These are phyloP conservation scores for Daedalea quercina DNA, from an alignment of 768 basidiomycete genomes.

Conservation along the genomic window DNA sequence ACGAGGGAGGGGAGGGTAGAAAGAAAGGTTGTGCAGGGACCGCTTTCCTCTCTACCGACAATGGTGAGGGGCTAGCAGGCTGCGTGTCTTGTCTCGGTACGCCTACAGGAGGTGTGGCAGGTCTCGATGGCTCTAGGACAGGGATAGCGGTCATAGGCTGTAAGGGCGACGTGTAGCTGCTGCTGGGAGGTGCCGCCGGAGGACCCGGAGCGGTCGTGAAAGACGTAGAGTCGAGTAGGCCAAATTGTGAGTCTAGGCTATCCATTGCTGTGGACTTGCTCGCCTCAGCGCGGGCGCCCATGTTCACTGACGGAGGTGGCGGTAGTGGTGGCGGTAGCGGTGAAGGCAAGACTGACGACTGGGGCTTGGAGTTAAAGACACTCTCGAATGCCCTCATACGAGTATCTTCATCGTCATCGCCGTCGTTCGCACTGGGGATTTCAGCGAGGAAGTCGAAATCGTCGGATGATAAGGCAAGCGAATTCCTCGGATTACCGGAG, in stretches of 20 bases:
- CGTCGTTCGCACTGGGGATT: slow-evolving; percentile 46
- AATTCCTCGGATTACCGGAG: slow-evolving; percentile 34
- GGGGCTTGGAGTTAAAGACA: slow-evolving; percentile 34
- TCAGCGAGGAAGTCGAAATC: slow-evolving; percentile 81
- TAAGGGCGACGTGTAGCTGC: neutral
- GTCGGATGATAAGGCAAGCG: slow-evolving; percentile 67
- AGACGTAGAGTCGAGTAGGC: slow-evolving; percentile 1
- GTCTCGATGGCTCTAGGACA: slow-evolving; percentile 10
- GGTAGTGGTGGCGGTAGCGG: slow-evolving; percentile 20
- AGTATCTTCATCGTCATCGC: slow-evolving; percentile 22
- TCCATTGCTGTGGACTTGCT: neutral
- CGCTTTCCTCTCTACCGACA: neutral
- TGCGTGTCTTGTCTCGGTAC: neutral
- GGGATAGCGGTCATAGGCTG: slow-evolving; percentile 9
- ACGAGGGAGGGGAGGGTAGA: slow-evolving; percentile 9
- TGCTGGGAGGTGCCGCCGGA: neutral
- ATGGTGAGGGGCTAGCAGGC: slow-evolving; percentile 3
- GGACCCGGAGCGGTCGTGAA: slow-evolving; percentile 1
- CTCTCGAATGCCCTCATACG: slow-evolving; percentile 22
- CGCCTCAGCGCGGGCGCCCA: neutral
- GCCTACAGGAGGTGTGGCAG: slow-evolving; percentile 7
- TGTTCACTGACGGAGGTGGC: slow-evolving; percentile 8
- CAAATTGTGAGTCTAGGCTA: neutral
- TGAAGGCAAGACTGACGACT: slow-evolving; percentile 9
- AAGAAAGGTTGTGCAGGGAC: slow-evolving; percentile 1